These are phyloP conservation scores for Ceratobasidium sp. DNA, from an alignment of 1,284 basidiomycete genomes.

Conservation along the genomic window DNA sequence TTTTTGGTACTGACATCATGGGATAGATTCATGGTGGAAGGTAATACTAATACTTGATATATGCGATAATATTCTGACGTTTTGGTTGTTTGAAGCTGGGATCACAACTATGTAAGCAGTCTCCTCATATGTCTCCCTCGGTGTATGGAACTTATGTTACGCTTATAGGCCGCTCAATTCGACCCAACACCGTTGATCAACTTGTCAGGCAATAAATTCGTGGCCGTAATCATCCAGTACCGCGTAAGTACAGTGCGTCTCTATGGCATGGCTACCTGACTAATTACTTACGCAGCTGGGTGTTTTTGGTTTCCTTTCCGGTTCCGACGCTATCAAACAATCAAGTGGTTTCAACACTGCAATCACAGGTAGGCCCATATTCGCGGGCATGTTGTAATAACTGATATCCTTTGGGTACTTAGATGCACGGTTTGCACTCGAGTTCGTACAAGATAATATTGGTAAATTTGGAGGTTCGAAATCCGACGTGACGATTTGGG, in stretches of 20 bases:
- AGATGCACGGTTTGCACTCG: constrained; percentile 24
- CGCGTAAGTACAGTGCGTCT: not conserved
- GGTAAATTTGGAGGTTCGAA: constrained; percentile 19
- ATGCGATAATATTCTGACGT: not conserved
- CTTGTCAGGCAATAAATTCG: constrained; percentile 24
- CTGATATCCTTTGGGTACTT: no score
- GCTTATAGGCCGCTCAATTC: constrained; percentile 21
- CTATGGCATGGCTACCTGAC: not conserved
- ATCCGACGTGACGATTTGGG: constrained; percentile 21
- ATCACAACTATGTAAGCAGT: constrained; percentile 11
- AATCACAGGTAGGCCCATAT: not conserved
- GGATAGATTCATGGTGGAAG: constrained; percentile 27
- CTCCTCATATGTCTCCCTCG: not conserved
- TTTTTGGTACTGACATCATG: not conserved
- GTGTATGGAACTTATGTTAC: not conserved
- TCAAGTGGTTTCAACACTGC: not conserved
- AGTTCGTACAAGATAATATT: constrained; percentile 29
- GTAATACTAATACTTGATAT: not conserved
- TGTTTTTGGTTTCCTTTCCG: constrained; percentile 3
- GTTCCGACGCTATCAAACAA: not conserved
- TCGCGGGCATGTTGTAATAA: no score
- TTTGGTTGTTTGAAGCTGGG: constrained; percentile 8
- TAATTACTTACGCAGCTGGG: not conserved
- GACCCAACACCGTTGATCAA: constrained; percentile 35
- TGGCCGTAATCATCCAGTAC: constrained; percentile 27